Evolutionary conservation across 768 basidiomycete species (phyloP).

Genomic region (Hysterangium stoloniferum): DNA sequence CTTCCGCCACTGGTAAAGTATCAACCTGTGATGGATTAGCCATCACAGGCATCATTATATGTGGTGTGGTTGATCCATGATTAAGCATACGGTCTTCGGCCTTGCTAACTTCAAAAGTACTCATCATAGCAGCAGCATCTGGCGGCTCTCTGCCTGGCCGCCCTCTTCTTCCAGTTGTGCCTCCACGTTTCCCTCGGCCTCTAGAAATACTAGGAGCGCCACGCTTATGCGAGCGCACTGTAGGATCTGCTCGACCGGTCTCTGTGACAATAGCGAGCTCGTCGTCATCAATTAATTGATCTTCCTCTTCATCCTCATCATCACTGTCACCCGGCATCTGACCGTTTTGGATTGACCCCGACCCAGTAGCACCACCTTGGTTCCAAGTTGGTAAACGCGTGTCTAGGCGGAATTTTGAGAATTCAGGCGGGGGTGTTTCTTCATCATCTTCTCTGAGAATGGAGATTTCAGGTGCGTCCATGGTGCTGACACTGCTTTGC

Average conservation of each 20-base stretch:
- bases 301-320: conserved; percentile 60
- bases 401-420: conserved; percentile 42
- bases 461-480: conserved; percentile 81
- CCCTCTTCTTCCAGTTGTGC: conserved; percentile 6
- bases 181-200: background rate
- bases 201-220: background rate
- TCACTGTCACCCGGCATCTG: conserved; percentile 20
- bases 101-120: conserved; percentile 11
- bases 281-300: conserved; percentile 75
- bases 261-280: conserved; percentile 19
- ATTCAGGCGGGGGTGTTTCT: conserved; percentile 40
- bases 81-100: background rate
- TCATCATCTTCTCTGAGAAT: conserved; percentile 65
- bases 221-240: background rate
- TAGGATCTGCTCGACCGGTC: background rate
- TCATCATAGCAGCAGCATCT: conserved; percentile 13
- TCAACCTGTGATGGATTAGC: conserved; percentile 19
- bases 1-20: conserved; percentile 35
- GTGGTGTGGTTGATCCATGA: background rate
- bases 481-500: too few species aligned
- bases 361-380: background rate
- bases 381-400: conserved; percentile 33
- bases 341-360: conserved; percentile 8
- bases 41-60: conserved; percentile 15
- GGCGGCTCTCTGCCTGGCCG: conserved; percentile 9